These are phyloP conservation scores for Picea engelmannii DNA, from an alignment of 83 land plant genomes.

Conservation along the genomic window DNA sequence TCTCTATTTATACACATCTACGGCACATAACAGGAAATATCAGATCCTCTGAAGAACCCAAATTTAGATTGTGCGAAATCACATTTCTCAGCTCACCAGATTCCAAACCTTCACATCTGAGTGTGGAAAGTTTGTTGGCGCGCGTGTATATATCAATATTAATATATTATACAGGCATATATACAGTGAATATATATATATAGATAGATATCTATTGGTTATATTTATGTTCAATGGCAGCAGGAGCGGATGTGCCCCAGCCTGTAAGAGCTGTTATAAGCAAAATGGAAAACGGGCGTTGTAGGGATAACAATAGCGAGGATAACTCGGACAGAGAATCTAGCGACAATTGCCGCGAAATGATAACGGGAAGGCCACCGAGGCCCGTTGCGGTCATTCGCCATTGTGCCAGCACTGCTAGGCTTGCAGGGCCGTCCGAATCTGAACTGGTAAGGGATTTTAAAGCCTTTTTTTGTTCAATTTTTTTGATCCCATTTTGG, in stretches of 20 bases:
- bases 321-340: slow-evolving; percentile 22
- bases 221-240: slow-evolving; percentile 39
- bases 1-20: too few relatives aligned
- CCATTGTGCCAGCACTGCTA: slow-evolving; percentile 34
- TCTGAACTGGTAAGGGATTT: slow-evolving; percentile 9
- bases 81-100: too few relatives aligned
- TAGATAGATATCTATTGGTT: too few relatives aligned
- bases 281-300: slow-evolving; percentile 25
- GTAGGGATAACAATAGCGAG: slow-evolving; percentile 13
- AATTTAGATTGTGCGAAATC: too few relatives aligned
- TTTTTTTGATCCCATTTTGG: background rate
- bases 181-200: too few relatives aligned
- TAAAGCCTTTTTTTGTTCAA: background rate
- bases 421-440: slow-evolving; percentile 14
- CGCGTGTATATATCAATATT: too few relatives aligned
- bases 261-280: slow-evolving; percentile 29
- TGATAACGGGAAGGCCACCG: slow-evolving; percentile 50
- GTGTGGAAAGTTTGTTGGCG: too few relatives aligned
- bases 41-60: too few relatives aligned
- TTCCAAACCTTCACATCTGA: too few relatives aligned
- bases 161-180: too few relatives aligned
- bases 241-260: slow-evolving; percentile 46
- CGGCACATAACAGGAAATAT: too few relatives aligned
- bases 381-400: slow-evolving; percentile 42
- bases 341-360: slow-evolving; percentile 22